Evolutionary conservation across 2,329 filamentous ascomycete species (phyloP), one percentile per base, ranked within the genome.

Genomic region (Hypomyces perniciosus): DNA sequence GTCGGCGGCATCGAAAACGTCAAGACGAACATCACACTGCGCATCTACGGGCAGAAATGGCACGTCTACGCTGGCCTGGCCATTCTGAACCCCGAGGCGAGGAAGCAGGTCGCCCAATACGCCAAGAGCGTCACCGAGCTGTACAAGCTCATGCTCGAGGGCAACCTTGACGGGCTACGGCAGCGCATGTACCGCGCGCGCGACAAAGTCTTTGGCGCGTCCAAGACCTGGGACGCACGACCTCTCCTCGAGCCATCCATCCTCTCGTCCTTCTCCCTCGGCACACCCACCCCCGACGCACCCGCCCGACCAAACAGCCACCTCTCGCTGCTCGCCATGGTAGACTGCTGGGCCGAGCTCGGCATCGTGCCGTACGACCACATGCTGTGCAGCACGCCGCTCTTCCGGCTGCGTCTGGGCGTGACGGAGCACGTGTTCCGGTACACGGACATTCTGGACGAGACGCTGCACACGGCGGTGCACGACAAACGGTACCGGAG

Each of bases 31-130:
- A 84, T 97, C 59, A 97, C 90, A 59, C 76, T 99, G 58, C 90
- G 93, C 61, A 97, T 99, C 72, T 99, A 97, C 74, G 85, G 86
- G 54, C 95, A 96, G 70, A 99, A 97, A 70, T 99, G 95, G 95
- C 95, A 99, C 73, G 93, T 99, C 52, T 99, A 99, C 68, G 93
- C 93, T 20, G 93, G 93, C 0, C 84, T 99, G 7, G 93, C 95
- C 8, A 99, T 99, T 64, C 80, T 99, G 52, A 99, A 99, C 67
- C 93, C 93, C 0, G 86, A 90, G 52, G 93, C 93, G 4, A 88
- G 87, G 67, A 80, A 86, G 68, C 93, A 99, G 71, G 97, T 99
- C 62, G 81, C 86, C 50, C 91, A 97, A 74, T 99, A 97, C 68
- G 92, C 93, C 8, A 78, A 86, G 62, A 91, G 86, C 40, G 92